Base-by-base conservation (phyloP, 176 grass and related monocot genomes). In the Leersia perrieri region DNA sequence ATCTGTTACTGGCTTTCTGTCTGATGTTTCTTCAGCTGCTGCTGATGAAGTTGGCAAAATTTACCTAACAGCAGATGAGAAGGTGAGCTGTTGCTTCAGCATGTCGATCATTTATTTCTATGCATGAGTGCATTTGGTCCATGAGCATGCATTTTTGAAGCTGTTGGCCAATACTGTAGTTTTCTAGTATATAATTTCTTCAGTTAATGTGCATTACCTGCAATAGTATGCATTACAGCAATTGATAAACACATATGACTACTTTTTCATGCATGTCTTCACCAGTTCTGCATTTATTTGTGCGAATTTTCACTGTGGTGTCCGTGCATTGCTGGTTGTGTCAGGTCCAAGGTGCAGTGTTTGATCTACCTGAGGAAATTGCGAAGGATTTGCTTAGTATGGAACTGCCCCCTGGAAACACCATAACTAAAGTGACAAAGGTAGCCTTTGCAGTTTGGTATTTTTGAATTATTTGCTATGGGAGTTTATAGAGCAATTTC, bases 1-100 rank as follows among this genome's bases (percentile, higher is more conserved):
- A 93, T 91, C 87, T 82, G 93, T 99, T 66, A 93, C 89, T 39
- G 96, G 90, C 44, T 99, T 99, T 87, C 90, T 99, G 28, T 87
- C 96, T 86, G 96, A 99, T 88, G 87, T 99, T 85, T 91, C 65
- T 84, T 72, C 90, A 72, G 71, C 91, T n/a, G 93, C 96, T 76
- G 96, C 96, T 80, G 96, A 99, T 93, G 96, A 91, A 93, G 84
- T 99, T 35, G 96, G 96, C 68, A 99, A 95, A 99, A 91, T 99
- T 82, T 89, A 75, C 84, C 38, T 95, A 68, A 79, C 76, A 64
- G 96, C 96, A 80, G 89, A 95, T 90, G 93, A 95, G 57, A 80
- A 78, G 60, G 96, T 97, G 84, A 82, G 86, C 88, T 67, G 71
- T 87, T 75, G 33, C 41, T 64, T 27, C 10, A 63, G 10, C 55